Percentiles rank a stretch among this genome's conserved stretches.
Evolutionary conservation across 2,329 filamentous ascomycete species (phyloP).

Genomic region (Byssothecium circinans): DNA sequence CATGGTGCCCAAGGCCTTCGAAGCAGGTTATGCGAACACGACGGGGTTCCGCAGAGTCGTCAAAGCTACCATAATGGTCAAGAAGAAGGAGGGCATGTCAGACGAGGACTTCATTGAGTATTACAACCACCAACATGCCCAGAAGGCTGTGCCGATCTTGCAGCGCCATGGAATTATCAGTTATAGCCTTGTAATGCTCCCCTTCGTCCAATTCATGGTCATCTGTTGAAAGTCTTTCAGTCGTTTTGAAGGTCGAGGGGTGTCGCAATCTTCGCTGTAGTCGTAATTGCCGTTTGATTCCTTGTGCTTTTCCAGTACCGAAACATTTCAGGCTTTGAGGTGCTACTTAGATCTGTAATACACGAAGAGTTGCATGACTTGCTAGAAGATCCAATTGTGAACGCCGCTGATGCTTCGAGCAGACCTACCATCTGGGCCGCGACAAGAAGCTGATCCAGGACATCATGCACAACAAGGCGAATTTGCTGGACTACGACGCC

Average conservation of each 20-base stretch:
- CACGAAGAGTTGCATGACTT: too few species aligned
- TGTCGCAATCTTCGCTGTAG: too few species aligned
- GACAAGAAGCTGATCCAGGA: conserved; percentile 49
- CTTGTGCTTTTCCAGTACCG: too few species aligned
- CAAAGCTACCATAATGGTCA: conserved; percentile 50
- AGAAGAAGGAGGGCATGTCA: conserved; percentile 51
- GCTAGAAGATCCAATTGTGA: too few species aligned
- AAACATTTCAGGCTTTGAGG: too few species aligned
- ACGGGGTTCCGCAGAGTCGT: conserved; percentile 51
- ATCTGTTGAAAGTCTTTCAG: too few species aligned
- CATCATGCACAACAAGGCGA: conserved; percentile 50
- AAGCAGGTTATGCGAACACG: conserved; percentile 50
- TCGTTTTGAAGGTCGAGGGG: too few species aligned
- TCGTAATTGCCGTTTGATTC: too few species aligned
- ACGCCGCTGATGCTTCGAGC: conserved; percentile 8
- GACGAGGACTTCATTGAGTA: conserved; percentile 50
- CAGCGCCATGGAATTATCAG: conserved; percentile 49
- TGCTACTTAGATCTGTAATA: too few species aligned
- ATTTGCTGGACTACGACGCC: conserved; percentile 50
- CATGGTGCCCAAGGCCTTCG: conserved; percentile 49
- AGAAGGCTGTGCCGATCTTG: conserved; percentile 48
- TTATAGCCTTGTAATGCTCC: conserved; percentile 47
- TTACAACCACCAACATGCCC: conserved; percentile 51
- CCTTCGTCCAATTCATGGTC: neutral
- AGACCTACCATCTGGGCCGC: conserved; percentile 51